A percentile compares a stretch with the other conserved stretches of the same genome.
phyloP scores from a whole-genome alignment of 1,284 basidiomycete genomes.

The Sanghuangporus sanghuang region DNA sequence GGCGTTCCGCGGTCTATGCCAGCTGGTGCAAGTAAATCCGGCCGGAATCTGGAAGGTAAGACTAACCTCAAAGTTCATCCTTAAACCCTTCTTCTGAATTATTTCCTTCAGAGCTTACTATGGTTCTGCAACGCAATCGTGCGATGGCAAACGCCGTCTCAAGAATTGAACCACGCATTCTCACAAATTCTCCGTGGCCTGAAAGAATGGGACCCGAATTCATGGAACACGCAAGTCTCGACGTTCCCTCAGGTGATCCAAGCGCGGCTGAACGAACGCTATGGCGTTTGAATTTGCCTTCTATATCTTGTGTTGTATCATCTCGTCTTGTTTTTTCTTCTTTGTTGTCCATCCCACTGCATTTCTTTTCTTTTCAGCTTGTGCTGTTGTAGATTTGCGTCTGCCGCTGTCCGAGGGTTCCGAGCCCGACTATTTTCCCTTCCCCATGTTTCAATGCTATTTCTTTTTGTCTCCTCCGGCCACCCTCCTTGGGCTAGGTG shows the following conservation, averaged over 20 bases:
- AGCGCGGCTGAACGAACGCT: constrained; percentile 69
- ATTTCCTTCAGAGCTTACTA: constrained; percentile 62
- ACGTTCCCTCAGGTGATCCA: constrained; percentile 77
- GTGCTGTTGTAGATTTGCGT: background rate
- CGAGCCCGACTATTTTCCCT: background rate
- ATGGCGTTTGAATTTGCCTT: constrained; percentile 52
- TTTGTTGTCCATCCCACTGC: background rate
- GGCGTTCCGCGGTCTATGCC: constrained; percentile 97
- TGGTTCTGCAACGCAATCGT: constrained; percentile 99
- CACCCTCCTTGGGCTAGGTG: background rate
- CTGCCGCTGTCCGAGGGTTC: background rate
- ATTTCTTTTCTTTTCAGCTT: background rate
- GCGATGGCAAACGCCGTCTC: constrained; percentile 86
- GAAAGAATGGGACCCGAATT: constrained; percentile 75
- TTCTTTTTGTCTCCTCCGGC: background rate
- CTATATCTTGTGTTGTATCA: background rate
- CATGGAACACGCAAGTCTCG: constrained; percentile 73
- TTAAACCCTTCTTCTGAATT: background rate
- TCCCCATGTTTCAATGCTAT: background rate
- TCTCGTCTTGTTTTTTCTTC: background rate
- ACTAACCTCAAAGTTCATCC: constrained; percentile 3
- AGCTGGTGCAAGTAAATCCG: constrained; percentile 92
- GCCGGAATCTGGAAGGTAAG: constrained; percentile 82
- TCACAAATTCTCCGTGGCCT: constrained; percentile 77
- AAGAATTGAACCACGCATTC: constrained; percentile 90